Evolutionary conservation across 192 early-diverging fungal genomes (phyloP).

Genomic region (Backusella macrospora): DNA sequence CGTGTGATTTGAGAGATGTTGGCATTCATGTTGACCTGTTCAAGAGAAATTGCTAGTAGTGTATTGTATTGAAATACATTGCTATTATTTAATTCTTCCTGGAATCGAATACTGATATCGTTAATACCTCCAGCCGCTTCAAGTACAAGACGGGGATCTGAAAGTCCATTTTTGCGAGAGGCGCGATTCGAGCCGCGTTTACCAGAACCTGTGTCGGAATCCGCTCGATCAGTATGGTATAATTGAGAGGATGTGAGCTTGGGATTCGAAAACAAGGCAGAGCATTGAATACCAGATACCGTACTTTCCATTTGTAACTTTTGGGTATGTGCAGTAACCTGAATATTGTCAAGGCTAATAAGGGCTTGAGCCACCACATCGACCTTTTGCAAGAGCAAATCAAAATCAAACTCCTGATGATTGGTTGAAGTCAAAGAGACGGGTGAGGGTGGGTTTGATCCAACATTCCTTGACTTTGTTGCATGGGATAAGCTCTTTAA

Average conservation of each 20-base stretch:
- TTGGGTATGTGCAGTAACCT: conserved; percentile 49
- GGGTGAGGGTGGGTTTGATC: neutral
- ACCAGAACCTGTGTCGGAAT: conserved; percentile 42
- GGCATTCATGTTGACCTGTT: conserved; percentile 45
- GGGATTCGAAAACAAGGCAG: conserved; percentile 50
- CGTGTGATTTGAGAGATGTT: conserved; percentile 45
- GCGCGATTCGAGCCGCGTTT: conserved; percentile 31
- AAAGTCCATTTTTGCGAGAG: conserved; percentile 7
- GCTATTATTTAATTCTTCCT: conserved; percentile 6
- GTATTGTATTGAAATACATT: neutral
- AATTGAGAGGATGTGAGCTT: conserved; percentile 12
- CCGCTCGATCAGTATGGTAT: conserved; percentile 13
- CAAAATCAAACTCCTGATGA: conserved; percentile 18
- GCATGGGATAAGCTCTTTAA: conserved; percentile 36
- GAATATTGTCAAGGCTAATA: conserved; percentile 45
- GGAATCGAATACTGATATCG: conserved; percentile 13
- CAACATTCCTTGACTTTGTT: conserved; percentile 3
- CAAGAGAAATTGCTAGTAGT: conserved; percentile 48
- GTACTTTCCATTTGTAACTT: conserved; percentile 43
- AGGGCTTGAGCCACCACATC: conserved; percentile 53
- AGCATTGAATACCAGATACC: conserved; percentile 47
- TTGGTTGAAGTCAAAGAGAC: neutral
- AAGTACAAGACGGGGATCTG: conserved; percentile 19
- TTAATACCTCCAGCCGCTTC: conserved; percentile 24
- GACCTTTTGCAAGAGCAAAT: conserved; percentile 37